Conservation (phyloP, 768 basidiomycete species). For the Agaricus sinodeliciosus region DNA sequence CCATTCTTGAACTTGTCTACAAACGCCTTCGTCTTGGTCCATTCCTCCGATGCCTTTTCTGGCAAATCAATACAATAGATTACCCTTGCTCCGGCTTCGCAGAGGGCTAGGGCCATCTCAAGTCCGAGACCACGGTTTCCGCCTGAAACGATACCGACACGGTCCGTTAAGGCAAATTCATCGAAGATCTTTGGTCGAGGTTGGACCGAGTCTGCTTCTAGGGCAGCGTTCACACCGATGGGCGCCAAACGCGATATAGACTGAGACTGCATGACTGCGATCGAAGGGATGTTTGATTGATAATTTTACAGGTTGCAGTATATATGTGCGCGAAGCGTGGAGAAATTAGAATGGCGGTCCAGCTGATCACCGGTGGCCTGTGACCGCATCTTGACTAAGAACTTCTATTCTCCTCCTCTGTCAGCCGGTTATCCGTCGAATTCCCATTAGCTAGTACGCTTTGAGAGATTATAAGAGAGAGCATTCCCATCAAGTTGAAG, state of each 20-base stretch:
- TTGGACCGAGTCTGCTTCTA: conserved; percentile 29
- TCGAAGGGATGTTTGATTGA: neutral
- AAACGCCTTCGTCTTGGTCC: conserved; percentile 45
- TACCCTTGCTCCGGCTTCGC: conserved; percentile 64
- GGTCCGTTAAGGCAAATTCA: conserved; percentile 50
- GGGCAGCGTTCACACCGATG: conserved; percentile 56
- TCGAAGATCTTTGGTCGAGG: conserved; percentile 48
- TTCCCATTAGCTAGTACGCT: no score
- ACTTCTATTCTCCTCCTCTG: neutral
- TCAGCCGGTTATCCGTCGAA: no score
- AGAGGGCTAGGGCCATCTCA: conserved; percentile 74
- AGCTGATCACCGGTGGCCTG: conserved; percentile 11
- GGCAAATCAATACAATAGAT: conserved; percentile 69
- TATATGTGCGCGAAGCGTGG: conserved; percentile 1
- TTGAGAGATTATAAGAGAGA: no score
- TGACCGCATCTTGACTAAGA: neutral
- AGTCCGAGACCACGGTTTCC: conserved; percentile 69
- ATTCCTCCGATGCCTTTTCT: conserved; percentile 48
- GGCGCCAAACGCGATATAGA: conserved; percentile 51
- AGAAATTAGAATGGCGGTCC: neutral
- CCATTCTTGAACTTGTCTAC: conserved; percentile 38
- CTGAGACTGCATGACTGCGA: conserved; percentile 18
- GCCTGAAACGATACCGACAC: conserved; percentile 58
- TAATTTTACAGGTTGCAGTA: neutral
- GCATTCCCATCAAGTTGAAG: no score